A percentile compares a stretch with the other conserved stretches of the same genome.
Conservation (phyloP, 768 basidiomycete species). For the Daedaleopsis sinensis region DNA sequence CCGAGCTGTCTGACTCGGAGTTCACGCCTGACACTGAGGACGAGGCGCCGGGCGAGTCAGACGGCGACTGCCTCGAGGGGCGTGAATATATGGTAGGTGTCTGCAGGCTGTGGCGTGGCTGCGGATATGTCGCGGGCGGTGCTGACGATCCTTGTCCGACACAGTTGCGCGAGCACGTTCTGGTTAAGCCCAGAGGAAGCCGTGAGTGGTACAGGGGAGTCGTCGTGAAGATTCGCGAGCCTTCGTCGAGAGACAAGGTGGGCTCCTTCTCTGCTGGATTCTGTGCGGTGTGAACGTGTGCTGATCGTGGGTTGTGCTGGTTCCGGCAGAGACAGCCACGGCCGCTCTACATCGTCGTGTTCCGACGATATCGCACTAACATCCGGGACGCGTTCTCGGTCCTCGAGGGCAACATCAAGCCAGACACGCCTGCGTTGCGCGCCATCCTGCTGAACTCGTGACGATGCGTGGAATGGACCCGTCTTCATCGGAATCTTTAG, state of each 20-base stretch:
- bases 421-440: conserved; percentile 30
- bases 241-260: conserved; percentile 2
- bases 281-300: background rate
- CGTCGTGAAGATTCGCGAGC: conserved; percentile 8
- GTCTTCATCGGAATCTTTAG: background rate
- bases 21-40: conserved; percentile 14
- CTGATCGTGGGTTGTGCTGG: background rate
- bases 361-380: conserved; percentile 22
- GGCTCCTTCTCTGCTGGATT: background rate
- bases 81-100: conserved; percentile 9
- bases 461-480: conserved; percentile 8
- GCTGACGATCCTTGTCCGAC: background rate
- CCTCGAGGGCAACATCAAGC: conserved; percentile 34
- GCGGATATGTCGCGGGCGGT: background rate
- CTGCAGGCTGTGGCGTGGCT: background rate
- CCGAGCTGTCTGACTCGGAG: conserved; percentile 16
- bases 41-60: conserved; percentile 6
- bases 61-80: conserved; percentile 6
- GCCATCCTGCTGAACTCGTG: conserved; percentile 11
- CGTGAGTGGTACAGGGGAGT: conserved; percentile 14
- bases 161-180: conserved; percentile 12
- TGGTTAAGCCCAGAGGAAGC: conserved; percentile 15
- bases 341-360: conserved; percentile 23
- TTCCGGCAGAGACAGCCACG: conserved; percentile 5
- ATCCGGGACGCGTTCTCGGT: conserved; percentile 28